Evolutionary conservation across 2,329 filamentous ascomycete species (phyloP), one percentile per base, ranked within the genome.

Genomic region (Cladobotryum protrusum): DNA sequence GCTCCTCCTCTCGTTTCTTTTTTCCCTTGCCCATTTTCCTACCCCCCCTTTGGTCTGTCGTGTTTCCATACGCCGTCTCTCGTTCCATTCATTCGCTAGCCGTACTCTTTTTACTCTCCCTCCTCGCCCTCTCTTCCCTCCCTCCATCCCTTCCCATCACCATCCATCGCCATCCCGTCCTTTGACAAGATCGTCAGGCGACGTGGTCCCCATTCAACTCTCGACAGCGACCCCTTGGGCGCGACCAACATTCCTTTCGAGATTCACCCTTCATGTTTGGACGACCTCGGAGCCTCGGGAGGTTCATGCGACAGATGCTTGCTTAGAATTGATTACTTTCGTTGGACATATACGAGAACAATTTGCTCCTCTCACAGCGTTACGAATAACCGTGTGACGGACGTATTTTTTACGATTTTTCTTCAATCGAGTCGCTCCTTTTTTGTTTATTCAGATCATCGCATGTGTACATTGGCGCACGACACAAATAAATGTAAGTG

Each of bases 341-440:
- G 48, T 56, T 61, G 58, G 56, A 63, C 52, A 36, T 20, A 12
- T 33, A 35, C 32, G 19, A 20, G 7, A 24, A 18, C 44, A 29
- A 18, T 18, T 18, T 42, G 18, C 6, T 29, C 24, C 24, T 29
- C 24, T 29, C 24, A 29, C 24, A 29, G 24, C 24, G 17, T 18
- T 42, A 24, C 40, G 40, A 42, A 19, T 14, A 37, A 37, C 35
- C 24, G 24, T 47, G 52, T 56, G 43, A 58, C 60, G 59, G 57
- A 58, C 55, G 45, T 46, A 54, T 29, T 58, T 55, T 58, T 55
- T 58, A 64, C 61, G 60, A 62, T 56, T 57, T 50, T 71, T 59
- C 66, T 68, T 63, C 71, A 70, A 71, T 73, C 72, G 63, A 69
- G 69, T 70, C 72, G 61, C 72, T 75, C 72, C 54, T 73, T 73